phyloP scores from a whole-genome alignment of 2,329 filamentous ascomycete species.

The Westerdykella sp. region DNA sequence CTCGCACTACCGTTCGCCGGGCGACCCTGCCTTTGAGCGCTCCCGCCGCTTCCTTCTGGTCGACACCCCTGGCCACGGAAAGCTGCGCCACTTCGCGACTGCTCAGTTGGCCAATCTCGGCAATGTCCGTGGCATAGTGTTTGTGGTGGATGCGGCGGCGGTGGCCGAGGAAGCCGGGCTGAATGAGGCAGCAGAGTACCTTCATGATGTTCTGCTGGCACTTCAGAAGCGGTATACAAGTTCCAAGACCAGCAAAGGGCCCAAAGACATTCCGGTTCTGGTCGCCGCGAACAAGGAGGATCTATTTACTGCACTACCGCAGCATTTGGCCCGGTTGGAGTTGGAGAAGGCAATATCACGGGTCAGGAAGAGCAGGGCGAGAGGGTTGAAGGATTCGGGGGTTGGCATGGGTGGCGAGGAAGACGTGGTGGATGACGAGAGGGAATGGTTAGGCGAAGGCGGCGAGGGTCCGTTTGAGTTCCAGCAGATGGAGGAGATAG shows the following conservation, averaged over 20 bases:
- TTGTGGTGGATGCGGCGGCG: slow-evolving; percentile 74
- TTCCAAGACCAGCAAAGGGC: slow-evolving; percentile 52
- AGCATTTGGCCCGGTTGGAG: slow-evolving; percentile 63
- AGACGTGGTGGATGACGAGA: slow-evolving; percentile 57
- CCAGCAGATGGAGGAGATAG: slow-evolving; percentile 73
- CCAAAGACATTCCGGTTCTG: slow-evolving; percentile 63
- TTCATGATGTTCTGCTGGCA: slow-evolving; percentile 80
- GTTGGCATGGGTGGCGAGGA: slow-evolving; percentile 57
- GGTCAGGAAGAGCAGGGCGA: slow-evolving; percentile 66
- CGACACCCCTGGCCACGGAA: slow-evolving; percentile 94
- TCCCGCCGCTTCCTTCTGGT: slow-evolving; percentile 65
- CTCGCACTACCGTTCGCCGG: slow-evolving; percentile 58
- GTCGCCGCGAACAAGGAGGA: slow-evolving; percentile 94
- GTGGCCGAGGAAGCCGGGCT: slow-evolving; percentile 46
- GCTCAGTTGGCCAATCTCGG: slow-evolving; percentile 43
- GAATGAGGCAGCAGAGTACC: slow-evolving; percentile 69
- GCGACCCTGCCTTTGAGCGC: slow-evolving; percentile 53
- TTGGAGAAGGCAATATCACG: slow-evolving; percentile 77
- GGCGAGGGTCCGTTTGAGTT: slow-evolving; percentile 75
- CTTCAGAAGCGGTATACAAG: slow-evolving; percentile 67
- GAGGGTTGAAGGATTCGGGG: slow-evolving; percentile 75
- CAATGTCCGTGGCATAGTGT: slow-evolving; percentile 66
- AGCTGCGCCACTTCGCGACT: slow-evolving; percentile 69
- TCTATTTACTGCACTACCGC: slow-evolving; percentile 84
- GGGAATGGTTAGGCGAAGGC: slow-evolving; percentile 73